These are phyloP conservation scores for Didymella segeticola DNA, from an alignment of 2,329 filamentous ascomycete genomes.

Conservation along the genomic window DNA sequence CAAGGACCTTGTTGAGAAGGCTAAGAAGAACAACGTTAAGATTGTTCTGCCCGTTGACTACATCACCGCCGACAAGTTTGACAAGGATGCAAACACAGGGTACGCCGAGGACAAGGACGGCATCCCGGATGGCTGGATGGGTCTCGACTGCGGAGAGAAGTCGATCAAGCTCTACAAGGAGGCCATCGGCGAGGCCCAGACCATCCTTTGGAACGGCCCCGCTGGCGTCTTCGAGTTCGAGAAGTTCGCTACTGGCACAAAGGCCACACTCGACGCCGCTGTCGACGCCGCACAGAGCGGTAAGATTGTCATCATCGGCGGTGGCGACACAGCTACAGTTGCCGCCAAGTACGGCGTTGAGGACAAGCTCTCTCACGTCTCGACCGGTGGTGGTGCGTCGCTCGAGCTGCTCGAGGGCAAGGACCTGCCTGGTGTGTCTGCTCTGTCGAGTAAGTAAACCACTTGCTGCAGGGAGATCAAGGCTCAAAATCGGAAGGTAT, in stretches of 20 bases:
- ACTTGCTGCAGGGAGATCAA: slow-evolving; percentile 23
- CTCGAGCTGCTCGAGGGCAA: slow-evolving; percentile 98
- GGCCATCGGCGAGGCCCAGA: slow-evolving; percentile 87
- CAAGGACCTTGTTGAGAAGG: slow-evolving; percentile 86
- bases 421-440: slow-evolving; percentile 90
- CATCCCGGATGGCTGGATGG: slow-evolving; percentile 98
- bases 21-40: slow-evolving; percentile 95
- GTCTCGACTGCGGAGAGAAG: slow-evolving; percentile 91
- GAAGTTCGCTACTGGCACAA: slow-evolving; percentile 90
- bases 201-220: slow-evolving; percentile 98
- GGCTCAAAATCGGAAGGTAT: slow-evolving; percentile 44
- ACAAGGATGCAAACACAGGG: slow-evolving; percentile 79
- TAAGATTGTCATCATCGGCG: slow-evolving; percentile 98
- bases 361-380: slow-evolving; percentile 97
- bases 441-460: slow-evolving; percentile 77
- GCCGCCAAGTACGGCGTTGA: slow-evolving; percentile 97
- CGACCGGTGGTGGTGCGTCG: slow-evolving; percentile 92
- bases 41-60: slow-evolving; percentile 94
- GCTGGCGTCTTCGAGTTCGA: slow-evolving; percentile 98
- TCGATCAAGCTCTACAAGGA: slow-evolving; percentile 86
- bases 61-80: slow-evolving; percentile 95
- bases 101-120: slow-evolving; percentile 84
- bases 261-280: slow-evolving; percentile 87
- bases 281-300: slow-evolving; percentile 80
- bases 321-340: slow-evolving; percentile 96